Evolutionary conservation across 1,284 basidiomycete genomes (phyloP).

Genomic region (Ganoderma meredithae): DNA sequence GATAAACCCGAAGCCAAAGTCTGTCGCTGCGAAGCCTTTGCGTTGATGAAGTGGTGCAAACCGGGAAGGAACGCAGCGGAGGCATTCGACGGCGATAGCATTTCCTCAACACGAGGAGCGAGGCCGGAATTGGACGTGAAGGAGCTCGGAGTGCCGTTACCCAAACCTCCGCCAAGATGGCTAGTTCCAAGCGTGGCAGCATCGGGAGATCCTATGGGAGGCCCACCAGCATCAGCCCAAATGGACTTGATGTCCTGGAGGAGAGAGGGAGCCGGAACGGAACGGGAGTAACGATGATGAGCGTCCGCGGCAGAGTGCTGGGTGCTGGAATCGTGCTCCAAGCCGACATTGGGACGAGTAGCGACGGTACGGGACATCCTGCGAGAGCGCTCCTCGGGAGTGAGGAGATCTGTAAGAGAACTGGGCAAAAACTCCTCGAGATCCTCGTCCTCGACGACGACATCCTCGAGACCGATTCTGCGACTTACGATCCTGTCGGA

Average conservation of each 20-base stretch:
- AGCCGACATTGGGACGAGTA: slow-evolving; percentile 35
- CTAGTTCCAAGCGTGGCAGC: slow-evolving; percentile 30
- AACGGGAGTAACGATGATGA: slow-evolving; percentile 78
- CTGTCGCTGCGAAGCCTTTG: slow-evolving; percentile 46
- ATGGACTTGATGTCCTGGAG: slow-evolving; percentile 78
- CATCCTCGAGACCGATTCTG: slow-evolving; percentile 40
- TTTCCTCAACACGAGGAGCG: slow-evolving; percentile 48
- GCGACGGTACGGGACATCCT: slow-evolving; percentile 78
- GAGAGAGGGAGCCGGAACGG: slow-evolving; percentile 77
- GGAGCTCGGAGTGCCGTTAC: slow-evolving; percentile 54
- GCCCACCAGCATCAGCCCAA: slow-evolving; percentile 60
- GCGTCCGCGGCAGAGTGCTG: slow-evolving; percentile 45
- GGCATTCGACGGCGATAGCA: slow-evolving; percentile 63
- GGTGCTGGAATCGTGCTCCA: slow-evolving; percentile 33
- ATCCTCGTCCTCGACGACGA: slow-evolving; percentile 75
- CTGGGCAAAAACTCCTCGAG: slow-evolving; percentile 89
- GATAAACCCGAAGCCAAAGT: slow-evolving; percentile 37
- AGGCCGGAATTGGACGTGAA: slow-evolving; percentile 54
- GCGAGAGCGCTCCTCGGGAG: slow-evolving; percentile 82
- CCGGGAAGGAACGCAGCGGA: slow-evolving; percentile 81
- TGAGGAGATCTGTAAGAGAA: slow-evolving; percentile 86
- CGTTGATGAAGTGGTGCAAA: slow-evolving; percentile 64
- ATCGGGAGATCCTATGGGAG: slow-evolving; percentile 40
- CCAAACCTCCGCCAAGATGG: slow-evolving; percentile 43
- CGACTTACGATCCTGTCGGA: slow-evolving; percentile 35